Evolutionary conservation across 2,329 filamentous ascomycete genomes (phyloP).

Genomic region (Claviceps quebecensis): DNA sequence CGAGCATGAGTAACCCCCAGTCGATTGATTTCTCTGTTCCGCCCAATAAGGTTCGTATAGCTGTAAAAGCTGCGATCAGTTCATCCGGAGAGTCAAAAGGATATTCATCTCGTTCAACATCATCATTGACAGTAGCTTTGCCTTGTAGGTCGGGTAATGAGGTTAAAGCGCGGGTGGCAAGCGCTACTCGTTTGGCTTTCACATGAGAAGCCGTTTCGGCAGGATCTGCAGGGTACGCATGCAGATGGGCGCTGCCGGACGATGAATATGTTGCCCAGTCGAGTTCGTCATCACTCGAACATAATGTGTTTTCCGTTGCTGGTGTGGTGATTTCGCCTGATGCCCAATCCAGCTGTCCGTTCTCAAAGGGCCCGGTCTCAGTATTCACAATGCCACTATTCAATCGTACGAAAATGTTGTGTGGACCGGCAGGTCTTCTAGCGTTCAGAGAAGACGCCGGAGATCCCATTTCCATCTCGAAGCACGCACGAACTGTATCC

Average conservation of each 20-base stretch:
- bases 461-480: conserved; percentile 32
- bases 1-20: conserved; percentile 42
- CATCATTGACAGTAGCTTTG: not conserved
- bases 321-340: not conserved
- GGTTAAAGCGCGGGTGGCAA: conserved; percentile 17
- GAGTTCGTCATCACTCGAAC: conserved; percentile 9
- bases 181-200: conserved; percentile 16
- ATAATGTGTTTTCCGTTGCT: not conserved
- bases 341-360: conserved; percentile 13
- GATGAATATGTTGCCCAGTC: not conserved
- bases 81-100: conserved; percentile 12
- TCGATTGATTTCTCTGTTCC: conserved; percentile 46
- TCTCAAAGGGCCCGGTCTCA: not conserved
- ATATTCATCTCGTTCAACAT: not conserved
- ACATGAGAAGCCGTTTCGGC: not conserved
- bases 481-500: conserved; percentile 24
- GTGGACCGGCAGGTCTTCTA: conserved; percentile 14
- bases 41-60: conserved; percentile 43
- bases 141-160: conserved; percentile 8
- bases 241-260: not conserved
- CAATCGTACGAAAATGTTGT: conserved; percentile 20
- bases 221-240: not conserved
- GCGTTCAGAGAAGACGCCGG: conserved; percentile 13
- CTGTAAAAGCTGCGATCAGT: conserved; percentile 43
- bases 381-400: conserved; percentile 6